Base-by-base conservation (phyloP, 352 stramenopile genomes). In the Phytophthora sp. region DNA sequence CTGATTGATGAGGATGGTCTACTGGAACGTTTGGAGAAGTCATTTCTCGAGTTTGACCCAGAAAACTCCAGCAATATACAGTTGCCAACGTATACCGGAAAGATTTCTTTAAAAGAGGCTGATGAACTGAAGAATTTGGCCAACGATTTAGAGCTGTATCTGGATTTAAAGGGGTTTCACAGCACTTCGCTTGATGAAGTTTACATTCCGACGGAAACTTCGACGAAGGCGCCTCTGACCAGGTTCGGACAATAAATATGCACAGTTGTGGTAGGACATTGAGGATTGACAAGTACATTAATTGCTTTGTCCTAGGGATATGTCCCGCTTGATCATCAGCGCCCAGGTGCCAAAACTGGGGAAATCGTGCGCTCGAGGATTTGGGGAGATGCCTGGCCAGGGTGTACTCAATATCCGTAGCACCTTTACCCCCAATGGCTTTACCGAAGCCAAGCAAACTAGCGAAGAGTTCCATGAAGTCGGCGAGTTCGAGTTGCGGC, bases 1-100 rank as follows among this genome's bases (percentile, higher is more conserved):
- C 20, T 76, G 38, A 70, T 76, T 3, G 50, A 76, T 13, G 68
- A 73, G 12, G 53, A 73, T 31, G 52, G 30, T 0, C 18, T 76
- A 31, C 21, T 69, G 3, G 13, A 44, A 2, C 38, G 29, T 13
- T 53, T 53, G 16, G 16, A 53, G 9, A 53, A 53, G 5, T 53
- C 45, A 4, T 53, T 53, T 26, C 16, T 24, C 4, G 45, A 57
- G 18, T 70, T 73, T 62, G 57, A 76, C 8, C 57, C 33, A 26
- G 52, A 62, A 21, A 66, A 58, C 35, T 16, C 55, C 8, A 38
- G 16, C 11, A 26, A 61, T 39, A 31, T 66, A 3, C 39, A 66
- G 18, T 15, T 71, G 3, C 38, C 41, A 47, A 33, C 24, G 2
- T 36, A 8, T 24, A 53, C 27, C 21, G 33, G 55, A n/a, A 52